These are phyloP conservation scores for Fusarium sublunatum DNA, from an alignment of 2,329 filamentous ascomycete genomes.

Conservation along the genomic window DNA sequence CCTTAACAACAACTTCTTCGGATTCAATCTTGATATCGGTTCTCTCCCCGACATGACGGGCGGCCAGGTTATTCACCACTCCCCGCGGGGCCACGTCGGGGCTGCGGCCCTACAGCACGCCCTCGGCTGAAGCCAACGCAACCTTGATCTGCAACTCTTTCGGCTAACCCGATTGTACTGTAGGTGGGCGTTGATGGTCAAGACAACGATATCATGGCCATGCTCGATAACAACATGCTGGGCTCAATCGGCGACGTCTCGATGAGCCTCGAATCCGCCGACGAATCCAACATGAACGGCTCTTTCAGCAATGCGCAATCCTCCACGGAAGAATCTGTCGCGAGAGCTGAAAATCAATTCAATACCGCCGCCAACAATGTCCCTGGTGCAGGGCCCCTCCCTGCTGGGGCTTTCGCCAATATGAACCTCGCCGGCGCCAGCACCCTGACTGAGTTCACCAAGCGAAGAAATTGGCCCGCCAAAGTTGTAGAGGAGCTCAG, in stretches of 20 bases:
- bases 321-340: conserved; percentile 48
- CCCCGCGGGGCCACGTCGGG: conserved; percentile 30
- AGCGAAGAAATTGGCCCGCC: conserved; percentile 82
- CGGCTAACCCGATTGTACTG: conserved; percentile 36
- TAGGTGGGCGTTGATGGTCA: conserved; percentile 46
- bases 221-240: conserved; percentile 58
- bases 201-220: conserved; percentile 56
- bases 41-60: conserved; percentile 45
- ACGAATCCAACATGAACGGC: conserved; percentile 43
- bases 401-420: conserved; percentile 53
- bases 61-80: conserved; percentile 41
- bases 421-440: conserved; percentile 52
- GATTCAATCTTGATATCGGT: conserved; percentile 50
- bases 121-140: conserved; percentile 27
- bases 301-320: conserved; percentile 39
- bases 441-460: conserved; percentile 69
- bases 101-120: conserved; percentile 22
- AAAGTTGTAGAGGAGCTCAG: conserved; percentile 89
- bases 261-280: conserved; percentile 57
- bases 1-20: conserved; percentile 53
- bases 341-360: conserved; percentile 51
- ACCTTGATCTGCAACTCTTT: conserved; percentile 27
- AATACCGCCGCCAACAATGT: conserved; percentile 52
- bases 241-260: conserved; percentile 54
- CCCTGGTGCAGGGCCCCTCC: conserved; percentile 57